These are phyloP conservation scores for Boletus holoroseus DNA, from an alignment of 1,284 basidiomycete genomes.

Conservation along the genomic window DNA sequence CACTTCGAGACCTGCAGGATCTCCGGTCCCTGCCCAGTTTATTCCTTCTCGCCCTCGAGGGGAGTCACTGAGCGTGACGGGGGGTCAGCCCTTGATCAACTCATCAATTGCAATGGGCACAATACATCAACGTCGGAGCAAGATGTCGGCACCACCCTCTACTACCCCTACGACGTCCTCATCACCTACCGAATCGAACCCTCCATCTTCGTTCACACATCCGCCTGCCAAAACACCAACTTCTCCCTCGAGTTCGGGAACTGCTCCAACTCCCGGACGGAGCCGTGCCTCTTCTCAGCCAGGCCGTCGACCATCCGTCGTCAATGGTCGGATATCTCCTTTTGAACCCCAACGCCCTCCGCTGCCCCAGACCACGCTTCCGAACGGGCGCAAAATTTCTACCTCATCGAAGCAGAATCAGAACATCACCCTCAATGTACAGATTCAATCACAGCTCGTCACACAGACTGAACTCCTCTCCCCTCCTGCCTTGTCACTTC, in stretches of 20 bases:
- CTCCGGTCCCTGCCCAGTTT: conserved; percentile 39
- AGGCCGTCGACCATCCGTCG: conserved; percentile 54
- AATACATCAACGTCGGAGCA: conserved; percentile 63
- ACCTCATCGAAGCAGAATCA: conserved; percentile 54
- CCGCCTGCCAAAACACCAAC: conserved; percentile 38
- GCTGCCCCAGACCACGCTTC: conserved; percentile 38
- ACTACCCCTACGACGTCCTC: conserved; percentile 44
- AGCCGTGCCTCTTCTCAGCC: conserved; percentile 66
- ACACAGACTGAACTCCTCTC: conserved; percentile 50
- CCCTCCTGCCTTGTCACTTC: conserved; percentile 39
- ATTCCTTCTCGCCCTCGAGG: conserved; percentile 46
- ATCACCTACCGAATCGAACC: conserved; percentile 54
- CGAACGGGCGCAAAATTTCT: conserved; percentile 54
- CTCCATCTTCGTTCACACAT: conserved; percentile 42
- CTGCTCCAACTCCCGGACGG: conserved; percentile 38
- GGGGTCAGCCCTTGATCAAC: conserved; percentile 47
- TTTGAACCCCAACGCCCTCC: conserved; percentile 45
- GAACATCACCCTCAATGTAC: conserved; percentile 35
- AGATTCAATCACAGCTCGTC: conserved; percentile 42
- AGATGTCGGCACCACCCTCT: conserved; percentile 53
- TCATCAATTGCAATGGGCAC: conserved; percentile 57
- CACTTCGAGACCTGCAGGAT: conserved; percentile 39
- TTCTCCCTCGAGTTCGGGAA: conserved; percentile 39
- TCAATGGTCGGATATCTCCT: conserved; percentile 45
- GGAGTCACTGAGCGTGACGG: conserved; percentile 28